Percentiles rank a stretch among this genome's conserved stretches.
phyloP scores from a whole-genome alignment of 192 early-diverging fungal genomes.

The Umbelopsis vinacea region DNA sequence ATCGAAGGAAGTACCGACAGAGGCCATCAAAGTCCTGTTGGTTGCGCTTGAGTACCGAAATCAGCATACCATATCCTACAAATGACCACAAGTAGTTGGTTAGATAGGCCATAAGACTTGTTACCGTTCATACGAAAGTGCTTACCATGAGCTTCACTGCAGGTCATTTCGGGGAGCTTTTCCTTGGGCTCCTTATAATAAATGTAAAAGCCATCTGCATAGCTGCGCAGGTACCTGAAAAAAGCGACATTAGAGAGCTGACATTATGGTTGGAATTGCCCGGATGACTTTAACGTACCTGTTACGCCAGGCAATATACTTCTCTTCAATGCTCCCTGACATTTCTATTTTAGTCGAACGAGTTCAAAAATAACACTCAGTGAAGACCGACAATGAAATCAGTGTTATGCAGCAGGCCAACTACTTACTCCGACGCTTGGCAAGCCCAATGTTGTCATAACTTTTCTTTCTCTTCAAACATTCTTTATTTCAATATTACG shows the following conservation, averaged over 20 bases:
- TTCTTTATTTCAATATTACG: not conserved
- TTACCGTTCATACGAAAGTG: too few species aligned
- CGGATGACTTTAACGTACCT: conserved; percentile 9
- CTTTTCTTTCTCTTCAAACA: not conserved
- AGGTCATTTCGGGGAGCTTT: conserved; percentile 52
- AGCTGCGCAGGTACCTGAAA: conserved; percentile 49
- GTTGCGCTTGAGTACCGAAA: conserved; percentile 54
- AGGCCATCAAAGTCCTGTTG: conserved; percentile 61
- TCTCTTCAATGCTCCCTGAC: conserved; percentile 27
- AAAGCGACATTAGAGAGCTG: not conserved
- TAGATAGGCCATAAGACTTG: not conserved
- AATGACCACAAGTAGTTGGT: not conserved
- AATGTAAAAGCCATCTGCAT: conserved; percentile 50
- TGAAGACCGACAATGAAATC: not conserved
- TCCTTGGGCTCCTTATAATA: conserved; percentile 60
- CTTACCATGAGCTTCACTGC: conserved; percentile 54
- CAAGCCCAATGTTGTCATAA: not conserved
- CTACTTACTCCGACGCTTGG: not conserved
- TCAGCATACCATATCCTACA: conserved; percentile 58
- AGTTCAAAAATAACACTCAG: not conserved
- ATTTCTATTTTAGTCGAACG: conserved; percentile 4
- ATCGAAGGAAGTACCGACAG: conserved; percentile 52
- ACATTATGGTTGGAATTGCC: not conserved
- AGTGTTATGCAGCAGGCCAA: not conserved
- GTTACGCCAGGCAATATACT: conserved; percentile 32